A percentile compares a stretch with the other conserved stretches of the same genome.
Evolutionary conservation across 2,329 filamentous ascomycete genomes (phyloP).

Genomic region (Tolypocladium inflatum): DNA sequence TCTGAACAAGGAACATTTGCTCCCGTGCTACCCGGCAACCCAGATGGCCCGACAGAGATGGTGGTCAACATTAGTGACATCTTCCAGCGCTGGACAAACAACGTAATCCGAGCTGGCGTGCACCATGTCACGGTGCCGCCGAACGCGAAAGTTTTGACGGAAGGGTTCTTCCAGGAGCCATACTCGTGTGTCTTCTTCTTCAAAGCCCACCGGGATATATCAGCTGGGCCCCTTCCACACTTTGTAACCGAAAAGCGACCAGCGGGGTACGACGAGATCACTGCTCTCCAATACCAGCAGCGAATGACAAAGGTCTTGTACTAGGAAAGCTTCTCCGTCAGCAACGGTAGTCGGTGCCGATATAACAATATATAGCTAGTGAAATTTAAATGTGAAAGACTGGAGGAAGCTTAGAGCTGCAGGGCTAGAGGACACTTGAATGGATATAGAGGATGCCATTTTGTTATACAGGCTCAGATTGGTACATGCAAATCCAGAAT

Average conservation of each 20-base stretch:
- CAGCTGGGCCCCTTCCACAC: background rate
- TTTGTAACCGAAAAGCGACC: background rate
- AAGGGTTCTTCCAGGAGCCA: background rate
- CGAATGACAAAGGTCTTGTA: background rate
- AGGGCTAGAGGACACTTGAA: no score
- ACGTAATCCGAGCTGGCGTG: slow-evolving; percentile 1
- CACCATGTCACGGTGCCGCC: slow-evolving; percentile 1
- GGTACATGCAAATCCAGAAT: no score
- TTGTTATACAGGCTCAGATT: no score
- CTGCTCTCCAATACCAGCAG: background rate
- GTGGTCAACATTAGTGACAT: slow-evolving; percentile 24
- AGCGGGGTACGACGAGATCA: background rate
- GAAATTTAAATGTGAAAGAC: no score
- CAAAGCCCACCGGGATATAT: background rate
- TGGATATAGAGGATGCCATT: no score
- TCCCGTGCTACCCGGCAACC: slow-evolving; percentile 15
- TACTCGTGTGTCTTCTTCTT: slow-evolving; percentile 1
- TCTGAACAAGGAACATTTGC: slow-evolving; percentile 11
- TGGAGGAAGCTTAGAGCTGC: no score
- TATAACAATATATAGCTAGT: no score
- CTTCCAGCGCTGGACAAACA: slow-evolving; percentile 22
- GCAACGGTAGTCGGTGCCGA: no score
- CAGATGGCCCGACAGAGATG: slow-evolving; percentile 10
- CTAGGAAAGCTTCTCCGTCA: background rate
- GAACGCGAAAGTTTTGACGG: background rate